Conservation (phyloP, 2,329 filamentous ascomycete genomes). For the Chaetothyriales sp. region DNA sequence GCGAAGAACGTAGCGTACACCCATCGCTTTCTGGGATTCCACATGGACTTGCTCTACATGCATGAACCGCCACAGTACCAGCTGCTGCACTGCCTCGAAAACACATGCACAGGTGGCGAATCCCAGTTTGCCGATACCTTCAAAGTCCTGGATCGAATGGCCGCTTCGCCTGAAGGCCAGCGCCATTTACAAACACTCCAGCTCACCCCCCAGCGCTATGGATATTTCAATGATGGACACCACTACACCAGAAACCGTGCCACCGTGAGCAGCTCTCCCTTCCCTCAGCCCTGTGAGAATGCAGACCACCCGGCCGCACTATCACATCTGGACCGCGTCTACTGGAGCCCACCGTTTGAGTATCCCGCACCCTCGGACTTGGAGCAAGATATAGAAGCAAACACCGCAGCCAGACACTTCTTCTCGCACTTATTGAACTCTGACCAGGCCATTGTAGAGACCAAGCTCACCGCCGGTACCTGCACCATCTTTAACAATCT, state of each 20-base stretch:
- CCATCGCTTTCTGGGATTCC: slow-evolving; percentile 63
- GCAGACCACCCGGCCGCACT: slow-evolving; percentile 4
- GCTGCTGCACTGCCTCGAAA: slow-evolving; percentile 76
- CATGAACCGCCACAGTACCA: slow-evolving; percentile 66
- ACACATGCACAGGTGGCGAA: slow-evolving; percentile 64
- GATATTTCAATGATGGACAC: slow-evolving; percentile 41
- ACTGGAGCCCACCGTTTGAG: slow-evolving; percentile 76
- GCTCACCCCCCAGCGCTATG: slow-evolving; percentile 11
- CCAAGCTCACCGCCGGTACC: slow-evolving; percentile 64
- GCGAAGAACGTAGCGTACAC: slow-evolving; percentile 93
- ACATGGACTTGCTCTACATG: slow-evolving; percentile 90
- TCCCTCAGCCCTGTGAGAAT: not conserved
- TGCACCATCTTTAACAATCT: slow-evolving; percentile 86
- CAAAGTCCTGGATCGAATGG: slow-evolving; percentile 33
- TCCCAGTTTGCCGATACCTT: slow-evolving; percentile 75
- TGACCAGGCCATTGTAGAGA: slow-evolving; percentile 49
- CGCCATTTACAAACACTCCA: slow-evolving; percentile 3
- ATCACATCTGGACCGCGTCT: slow-evolving; percentile 31
- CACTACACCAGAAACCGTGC: not conserved
- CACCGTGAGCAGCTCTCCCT: not conserved
- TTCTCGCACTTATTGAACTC: slow-evolving; percentile 50
- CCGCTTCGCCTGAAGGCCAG: slow-evolving; percentile 19
- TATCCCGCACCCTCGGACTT: slow-evolving; percentile 16
- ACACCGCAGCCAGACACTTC: slow-evolving; percentile 35
- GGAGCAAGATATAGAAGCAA: slow-evolving; percentile 3